Evolutionary conservation across 1,139 yeast genomes (phyloP).

Genomic region (Nakaseomyces uthaithaninus): DNA sequence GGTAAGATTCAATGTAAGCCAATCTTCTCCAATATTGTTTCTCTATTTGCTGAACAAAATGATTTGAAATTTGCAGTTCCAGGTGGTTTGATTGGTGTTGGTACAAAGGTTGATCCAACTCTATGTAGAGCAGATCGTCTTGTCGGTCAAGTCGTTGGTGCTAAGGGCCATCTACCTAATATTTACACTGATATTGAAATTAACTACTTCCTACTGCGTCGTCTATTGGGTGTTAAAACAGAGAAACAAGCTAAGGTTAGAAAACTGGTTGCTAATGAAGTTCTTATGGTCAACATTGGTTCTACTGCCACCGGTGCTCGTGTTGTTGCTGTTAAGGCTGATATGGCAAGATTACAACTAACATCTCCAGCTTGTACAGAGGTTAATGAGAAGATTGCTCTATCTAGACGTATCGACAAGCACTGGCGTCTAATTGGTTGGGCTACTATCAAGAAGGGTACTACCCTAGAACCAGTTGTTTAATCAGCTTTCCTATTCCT

Average conservation of each 20-base stretch:
- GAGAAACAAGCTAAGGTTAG: conserved; percentile 96
- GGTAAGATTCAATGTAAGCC: conserved; percentile 95
- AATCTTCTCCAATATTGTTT: conserved; percentile 85
- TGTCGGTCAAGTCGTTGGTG: conserved; percentile 98
- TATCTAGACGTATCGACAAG: conserved; percentile 97
- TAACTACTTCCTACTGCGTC: conserved; percentile 91
- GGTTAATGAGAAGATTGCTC: conserved; percentile 94
- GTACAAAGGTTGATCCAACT: conserved; percentile 98
- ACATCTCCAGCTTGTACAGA: conserved; percentile 99
- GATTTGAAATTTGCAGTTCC: conserved; percentile 98
- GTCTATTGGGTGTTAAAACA: conserved; percentile 96
- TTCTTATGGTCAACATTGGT: conserved; percentile 97
- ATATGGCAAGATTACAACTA: conserved; percentile 95
- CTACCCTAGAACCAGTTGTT: conserved; percentile 64
- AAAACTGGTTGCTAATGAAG: conserved; percentile 89
- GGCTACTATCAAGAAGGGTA: conserved; percentile 98
- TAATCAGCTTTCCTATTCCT: conserved; percentile 17
- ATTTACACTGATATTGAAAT: conserved; percentile 96
- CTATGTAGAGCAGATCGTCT: conserved; percentile 98
- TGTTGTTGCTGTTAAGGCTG: conserved; percentile 96
- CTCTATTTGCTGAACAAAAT: conserved; percentile 94
- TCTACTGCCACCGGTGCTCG: conserved; percentile 99
- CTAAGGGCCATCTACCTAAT: conserved; percentile 90
- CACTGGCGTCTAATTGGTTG: conserved; percentile 99
- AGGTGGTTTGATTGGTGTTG: conserved; percentile 99